These are phyloP conservation scores for Avena atlantica DNA, from an alignment of 176 grass and related monocot species.

Conservation along the genomic window DNA sequence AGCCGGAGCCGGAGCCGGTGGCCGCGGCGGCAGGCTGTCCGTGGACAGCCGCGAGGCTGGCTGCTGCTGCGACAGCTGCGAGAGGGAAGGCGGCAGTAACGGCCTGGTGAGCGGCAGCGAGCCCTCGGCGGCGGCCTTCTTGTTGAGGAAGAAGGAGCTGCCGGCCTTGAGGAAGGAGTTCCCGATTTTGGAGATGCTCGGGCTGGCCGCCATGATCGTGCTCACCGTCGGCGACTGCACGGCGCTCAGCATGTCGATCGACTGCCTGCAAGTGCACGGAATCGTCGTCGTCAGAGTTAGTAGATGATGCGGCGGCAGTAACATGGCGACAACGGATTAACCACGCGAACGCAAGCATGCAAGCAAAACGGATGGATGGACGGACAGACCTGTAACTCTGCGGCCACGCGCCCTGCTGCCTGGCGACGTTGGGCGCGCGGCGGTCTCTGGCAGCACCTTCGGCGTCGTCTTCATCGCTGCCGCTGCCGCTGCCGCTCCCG, in stretches of 20 bases:
- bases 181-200: conserved; percentile 44
- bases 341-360: not conserved
- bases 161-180: conserved; percentile 50
- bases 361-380: not conserved
- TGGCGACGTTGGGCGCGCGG: conserved; percentile 10
- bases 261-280: conserved; percentile 49
- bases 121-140: conserved; percentile 33
- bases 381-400: conserved; percentile 59
- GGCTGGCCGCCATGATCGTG: conserved; percentile 55
- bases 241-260: conserved; percentile 63
- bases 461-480: not conserved
- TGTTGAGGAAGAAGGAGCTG: conserved; percentile 53
- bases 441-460: not conserved
- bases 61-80: conserved; percentile 15
- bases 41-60: conserved; percentile 1
- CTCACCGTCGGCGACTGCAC: conserved; percentile 65
- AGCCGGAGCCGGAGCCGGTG: not conserved
- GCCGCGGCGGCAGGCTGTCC: conserved; percentile 32
- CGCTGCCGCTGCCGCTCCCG: not conserved
- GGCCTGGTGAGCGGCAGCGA: conserved; percentile 47
- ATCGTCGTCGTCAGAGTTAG: too few relatives aligned
- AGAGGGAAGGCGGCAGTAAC: conserved; percentile 39
- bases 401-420: conserved; percentile 54
- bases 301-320: too few relatives aligned
- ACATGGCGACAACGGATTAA: not conserved